phyloP scores from a whole-genome alignment of 495 filamentous ascomycete species.

The Aspergillus cavernicola region DNA sequence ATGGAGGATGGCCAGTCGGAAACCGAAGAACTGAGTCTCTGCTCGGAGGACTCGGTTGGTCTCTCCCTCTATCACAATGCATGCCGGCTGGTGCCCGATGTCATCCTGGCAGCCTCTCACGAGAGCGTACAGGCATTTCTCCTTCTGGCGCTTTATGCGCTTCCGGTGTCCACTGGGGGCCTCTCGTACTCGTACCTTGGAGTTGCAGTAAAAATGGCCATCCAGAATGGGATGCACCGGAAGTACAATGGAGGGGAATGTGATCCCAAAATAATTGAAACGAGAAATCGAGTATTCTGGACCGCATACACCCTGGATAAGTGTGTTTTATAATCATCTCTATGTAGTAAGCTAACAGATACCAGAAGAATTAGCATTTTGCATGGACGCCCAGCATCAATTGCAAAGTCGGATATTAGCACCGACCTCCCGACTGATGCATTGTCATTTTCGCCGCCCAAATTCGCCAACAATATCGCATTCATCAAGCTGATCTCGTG shows the following conservation, averaged over 20 bases:
- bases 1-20: neutral
- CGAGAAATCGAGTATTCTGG: constrained; percentile 40
- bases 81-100: constrained; percentile 35
- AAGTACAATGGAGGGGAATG: constrained; percentile 26
- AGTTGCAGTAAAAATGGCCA: constrained; percentile 34
- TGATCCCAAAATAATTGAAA: constrained; percentile 25
- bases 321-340: constrained; percentile 6
- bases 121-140: constrained; percentile 42
- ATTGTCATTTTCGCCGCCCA: neutral
- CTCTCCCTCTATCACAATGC: constrained; percentile 37
- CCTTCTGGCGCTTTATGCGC: constrained; percentile 33
- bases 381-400: constrained; percentile 36
- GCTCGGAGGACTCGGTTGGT: constrained; percentile 38
- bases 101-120: constrained; percentile 35
- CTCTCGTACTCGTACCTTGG: constrained; percentile 37
- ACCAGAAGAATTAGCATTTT: constrained; percentile 25
- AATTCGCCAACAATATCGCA: constrained; percentile 13
- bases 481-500: constrained; percentile 19
- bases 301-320: constrained; percentile 35
- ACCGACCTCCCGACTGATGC: constrained; percentile 24
- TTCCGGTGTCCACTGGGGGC: constrained; percentile 36
- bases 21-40: neutral
- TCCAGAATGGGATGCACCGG: constrained; percentile 44
- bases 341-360: neutral
- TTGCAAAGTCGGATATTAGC: constrained; percentile 30